phyloP scores from a whole-genome alignment of 2,329 filamentous ascomycete species.

The Hirsutella rhossiliensis region DNA sequence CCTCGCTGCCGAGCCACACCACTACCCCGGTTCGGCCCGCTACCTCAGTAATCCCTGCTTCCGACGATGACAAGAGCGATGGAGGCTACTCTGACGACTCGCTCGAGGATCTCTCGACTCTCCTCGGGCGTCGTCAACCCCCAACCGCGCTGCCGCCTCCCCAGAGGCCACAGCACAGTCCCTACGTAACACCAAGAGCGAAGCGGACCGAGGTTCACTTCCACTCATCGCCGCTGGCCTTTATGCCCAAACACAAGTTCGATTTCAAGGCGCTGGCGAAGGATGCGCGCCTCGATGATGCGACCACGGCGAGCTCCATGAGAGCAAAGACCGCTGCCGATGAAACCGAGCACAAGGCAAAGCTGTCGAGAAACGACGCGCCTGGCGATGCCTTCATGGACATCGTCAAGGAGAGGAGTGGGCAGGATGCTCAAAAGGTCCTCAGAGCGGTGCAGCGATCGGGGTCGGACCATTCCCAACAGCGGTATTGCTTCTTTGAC shows the following conservation, averaged over 20 bases:
- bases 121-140: conserved; percentile 15
- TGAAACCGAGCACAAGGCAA: conserved; percentile 5
- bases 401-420: conserved; percentile 23
- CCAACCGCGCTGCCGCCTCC: conserved; percentile 3
- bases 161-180: conserved; percentile 6
- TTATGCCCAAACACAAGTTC: conserved; percentile 47
- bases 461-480: conserved; percentile 21
- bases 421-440: conserved; percentile 31
- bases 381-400: conserved; percentile 13
- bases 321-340: conserved; percentile 25
- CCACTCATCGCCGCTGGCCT: conserved; percentile 35
- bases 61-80: conserved; percentile 58
- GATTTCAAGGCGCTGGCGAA: conserved; percentile 50
- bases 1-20: conserved; percentile 12
- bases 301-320: conserved; percentile 42
- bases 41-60: conserved; percentile 46
- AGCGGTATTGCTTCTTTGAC: conserved; percentile 39
- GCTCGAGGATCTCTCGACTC: conserved; percentile 34
- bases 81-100: conserved; percentile 43
- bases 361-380: conserved; percentile 6
- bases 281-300: conserved; percentile 46
- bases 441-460: conserved; percentile 39
- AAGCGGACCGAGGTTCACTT: conserved; percentile 31
- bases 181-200: conserved; percentile 30
- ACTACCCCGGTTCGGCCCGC: conserved; percentile 11